These are phyloP conservation scores for Biancaea sappan DNA, from an alignment of 306 rosid species.

Conservation along the genomic window DNA sequence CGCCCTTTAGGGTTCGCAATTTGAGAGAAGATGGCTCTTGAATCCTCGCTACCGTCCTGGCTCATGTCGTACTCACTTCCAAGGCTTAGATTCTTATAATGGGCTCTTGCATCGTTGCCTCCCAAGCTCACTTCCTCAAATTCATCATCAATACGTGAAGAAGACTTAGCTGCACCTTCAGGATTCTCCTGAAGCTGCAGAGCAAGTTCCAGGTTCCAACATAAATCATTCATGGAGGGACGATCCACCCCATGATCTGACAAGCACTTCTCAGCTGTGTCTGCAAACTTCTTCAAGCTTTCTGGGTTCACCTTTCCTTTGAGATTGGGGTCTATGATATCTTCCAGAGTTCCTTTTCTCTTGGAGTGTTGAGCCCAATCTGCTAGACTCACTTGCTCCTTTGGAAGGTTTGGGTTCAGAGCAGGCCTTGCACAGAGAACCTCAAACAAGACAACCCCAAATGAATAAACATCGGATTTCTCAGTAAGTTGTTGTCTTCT, in stretches of 20 bases:
- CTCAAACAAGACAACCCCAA: conserved; percentile 65
- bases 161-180: conserved; percentile 26
- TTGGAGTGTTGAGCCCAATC: conserved; percentile 52
- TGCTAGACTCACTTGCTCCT: conserved; percentile 65
- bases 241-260: conserved; percentile 52
- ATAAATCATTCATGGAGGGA: conserved; percentile 59
- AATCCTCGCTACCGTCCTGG: conserved; percentile 14
- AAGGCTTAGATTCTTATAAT: conserved; percentile 41
- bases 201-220: conserved; percentile 63
- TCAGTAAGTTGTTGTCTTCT: conserved; percentile 66
- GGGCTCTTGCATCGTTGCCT: conserved; percentile 28
- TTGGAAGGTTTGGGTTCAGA: conserved; percentile 53
- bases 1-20: conserved; percentile 36
- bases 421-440: conserved; percentile 58
- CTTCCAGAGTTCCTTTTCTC: conserved; percentile 53
- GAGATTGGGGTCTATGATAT: conserved; percentile 49
- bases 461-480: conserved; percentile 61
- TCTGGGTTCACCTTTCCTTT: conserved; percentile 52
- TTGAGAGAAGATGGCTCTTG: conserved; percentile 37
- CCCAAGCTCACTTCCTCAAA: conserved; percentile 39
- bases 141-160: conserved; percentile 8
- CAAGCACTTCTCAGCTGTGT: conserved; percentile 57
- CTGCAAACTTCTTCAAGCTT: conserved; percentile 55
- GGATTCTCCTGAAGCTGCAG: conserved; percentile 48
- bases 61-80: conserved; percentile 41